Percentiles rank a stretch among this genome's conserved stretches.
Conservation (phyloP, 495 filamentous ascomycete genomes). For the Trichoderma reesei region DNA sequence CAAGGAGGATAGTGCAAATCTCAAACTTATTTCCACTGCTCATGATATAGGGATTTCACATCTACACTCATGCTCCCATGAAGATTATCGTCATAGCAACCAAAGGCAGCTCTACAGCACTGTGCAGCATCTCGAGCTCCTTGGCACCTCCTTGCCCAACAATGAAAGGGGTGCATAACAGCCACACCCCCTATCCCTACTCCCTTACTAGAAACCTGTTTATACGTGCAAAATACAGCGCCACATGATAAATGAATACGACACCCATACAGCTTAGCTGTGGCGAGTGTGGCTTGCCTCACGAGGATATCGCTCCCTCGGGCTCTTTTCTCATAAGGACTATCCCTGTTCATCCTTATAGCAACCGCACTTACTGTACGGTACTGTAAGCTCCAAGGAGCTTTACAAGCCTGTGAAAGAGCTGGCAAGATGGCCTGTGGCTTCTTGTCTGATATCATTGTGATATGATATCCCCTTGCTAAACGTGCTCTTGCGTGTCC, state of each 20-base stretch:
- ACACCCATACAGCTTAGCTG: background rate
- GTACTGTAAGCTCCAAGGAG: background rate
- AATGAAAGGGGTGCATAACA: background rate
- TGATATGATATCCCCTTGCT: background rate
- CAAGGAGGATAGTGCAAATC: background rate
- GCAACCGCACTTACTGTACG: background rate
- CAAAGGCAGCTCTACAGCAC: background rate
- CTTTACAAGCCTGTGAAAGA: background rate
- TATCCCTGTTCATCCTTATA: background rate
- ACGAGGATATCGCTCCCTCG: background rate
- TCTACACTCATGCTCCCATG: background rate
- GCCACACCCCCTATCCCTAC: background rate
- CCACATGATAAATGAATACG: constrained; percentile 6
- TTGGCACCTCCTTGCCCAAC: background rate
- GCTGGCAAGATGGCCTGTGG: background rate
- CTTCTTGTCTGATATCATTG: constrained; percentile 9
- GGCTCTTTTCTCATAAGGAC: background rate
- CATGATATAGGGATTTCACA: background rate
- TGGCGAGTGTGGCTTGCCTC: constrained; percentile 3
- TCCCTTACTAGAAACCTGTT: constrained; percentile 5
- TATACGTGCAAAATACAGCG: background rate
- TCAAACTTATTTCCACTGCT: background rate
- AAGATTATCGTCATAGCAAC: background rate
- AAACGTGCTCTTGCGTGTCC: background rate
- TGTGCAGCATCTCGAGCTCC: background rate